Evolutionary conservation across 495 filamentous ascomycete species (phyloP), one percentile per base, ranked within the genome.

Genomic region (Aspergillus panamensis): DNA sequence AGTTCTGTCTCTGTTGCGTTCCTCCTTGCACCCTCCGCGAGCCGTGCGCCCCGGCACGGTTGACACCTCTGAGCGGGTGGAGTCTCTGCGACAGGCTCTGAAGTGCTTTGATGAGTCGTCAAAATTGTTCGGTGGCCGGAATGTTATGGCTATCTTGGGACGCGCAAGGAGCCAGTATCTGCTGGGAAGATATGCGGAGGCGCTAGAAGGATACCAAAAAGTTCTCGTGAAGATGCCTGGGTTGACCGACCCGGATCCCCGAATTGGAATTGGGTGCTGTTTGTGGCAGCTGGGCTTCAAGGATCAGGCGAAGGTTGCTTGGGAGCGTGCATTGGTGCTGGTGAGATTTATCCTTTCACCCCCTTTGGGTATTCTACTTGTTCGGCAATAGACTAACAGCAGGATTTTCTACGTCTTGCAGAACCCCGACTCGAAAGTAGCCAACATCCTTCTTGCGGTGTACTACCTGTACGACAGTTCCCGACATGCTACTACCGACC

Each of bases 41-140:
- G 69, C 84, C 8, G 74, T 77, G 20, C 78, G 77, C 9, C 77
- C 82, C 1, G 84, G 84, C 1, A 77, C 80, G 19, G 78, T 84
- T 19, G 88, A 93, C 60, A 82, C 79, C 31, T 82, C 86, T 1
- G 91, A 96, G 64, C 83, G 92, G 62, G 79, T 82, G 7, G 91
- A 95, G 58, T 85, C 88, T 30, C 71, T 97, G 60, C 86, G 90
- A 57, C 83, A 86, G 52, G 91, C 93, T 3, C 73, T 90, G 35
- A 96, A 95, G 71, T 89, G 88, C 58, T 98, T 97, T 61, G 94
- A 97, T 54, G 91, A 96, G 63, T 91, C 92, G 2, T 85, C 91
- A 43, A 86, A 91, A 53, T 82, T 86, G 12, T 97, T 93, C 2
- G 80, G 85, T 19, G 84, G 86, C 16, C 88, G 87, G 58, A 97